A percentile compares a stretch with the other conserved stretches of the same genome.
phyloP scores from a whole-genome alignment of 192 early-diverging fungal species.

The Backusella westeae region DNA sequence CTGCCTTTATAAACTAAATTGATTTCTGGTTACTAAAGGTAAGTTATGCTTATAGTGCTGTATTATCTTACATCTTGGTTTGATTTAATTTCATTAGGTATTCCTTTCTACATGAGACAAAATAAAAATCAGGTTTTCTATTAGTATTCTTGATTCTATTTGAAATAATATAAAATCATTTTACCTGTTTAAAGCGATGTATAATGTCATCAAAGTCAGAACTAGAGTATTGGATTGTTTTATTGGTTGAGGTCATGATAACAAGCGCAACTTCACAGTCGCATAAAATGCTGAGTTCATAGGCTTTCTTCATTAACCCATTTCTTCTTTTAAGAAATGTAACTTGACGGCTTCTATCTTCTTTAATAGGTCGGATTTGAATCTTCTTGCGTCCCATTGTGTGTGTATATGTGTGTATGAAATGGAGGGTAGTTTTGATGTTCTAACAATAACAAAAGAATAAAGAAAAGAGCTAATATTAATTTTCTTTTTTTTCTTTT shows the following conservation, averaged over 20 bases:
- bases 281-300: conserved; percentile 91
- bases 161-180: too few relatives aligned
- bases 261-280: conserved; percentile 92
- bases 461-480: neutral
- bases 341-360: conserved; percentile 92
- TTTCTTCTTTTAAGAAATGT: conserved; percentile 89
- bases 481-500: neutral
- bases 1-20: neutral
- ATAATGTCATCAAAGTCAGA: conserved; percentile 92
- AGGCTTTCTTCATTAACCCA: conserved; percentile 94
- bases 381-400: conserved; percentile 92
- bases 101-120: conserved; percentile 24
- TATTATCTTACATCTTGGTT: conserved; percentile 36
- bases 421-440: neutral
- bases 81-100: conserved; percentile 36
- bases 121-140: conserved; percentile 27
- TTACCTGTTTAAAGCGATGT: conserved; percentile 81
- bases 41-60: neutral
- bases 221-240: conserved; percentile 85
- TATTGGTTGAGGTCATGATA: conserved; percentile 87
- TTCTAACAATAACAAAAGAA: neutral
- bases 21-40: neutral
- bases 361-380: conserved; percentile 84
- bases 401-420: neutral
- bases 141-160: conserved; percentile 34